phyloP scores from a whole-genome alignment of 2,329 filamentous ascomycete genomes.

The Aspergillus texensis region DNA sequence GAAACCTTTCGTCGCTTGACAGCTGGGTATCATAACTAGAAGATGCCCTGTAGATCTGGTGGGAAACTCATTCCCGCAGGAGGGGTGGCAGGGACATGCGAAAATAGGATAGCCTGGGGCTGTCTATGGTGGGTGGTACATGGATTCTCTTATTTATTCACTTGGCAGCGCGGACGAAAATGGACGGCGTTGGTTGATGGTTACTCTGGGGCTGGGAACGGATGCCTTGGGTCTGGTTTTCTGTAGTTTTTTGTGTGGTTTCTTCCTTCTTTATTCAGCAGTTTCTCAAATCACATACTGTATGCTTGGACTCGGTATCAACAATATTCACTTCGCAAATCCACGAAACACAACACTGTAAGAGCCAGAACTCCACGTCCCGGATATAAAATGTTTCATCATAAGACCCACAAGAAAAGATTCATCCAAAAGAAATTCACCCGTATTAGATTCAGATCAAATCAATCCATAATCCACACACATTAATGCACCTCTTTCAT shows the following conservation, averaged over 20 bases:
- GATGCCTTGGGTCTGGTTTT: conserved; percentile 2
- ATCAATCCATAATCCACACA: neutral
- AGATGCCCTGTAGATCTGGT: neutral
- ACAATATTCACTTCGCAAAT: neutral
- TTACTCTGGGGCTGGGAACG: conserved; percentile 1
- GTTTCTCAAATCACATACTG: neutral
- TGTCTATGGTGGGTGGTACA: neutral
- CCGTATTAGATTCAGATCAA: neutral
- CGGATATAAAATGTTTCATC: neutral
- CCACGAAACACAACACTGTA: neutral
- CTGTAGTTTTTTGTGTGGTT: neutral
- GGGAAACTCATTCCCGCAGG: neutral
- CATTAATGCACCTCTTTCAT: neutral
- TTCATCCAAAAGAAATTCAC: neutral
- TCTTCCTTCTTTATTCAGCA: neutral
- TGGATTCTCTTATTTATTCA: neutral
- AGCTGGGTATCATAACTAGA: neutral
- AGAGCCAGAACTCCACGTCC: neutral
- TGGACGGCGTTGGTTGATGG: conserved; percentile 6
- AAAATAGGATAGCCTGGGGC: neutral
- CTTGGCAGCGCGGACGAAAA: conserved; percentile 4
- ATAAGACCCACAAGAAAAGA: neutral
- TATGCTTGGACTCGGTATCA: neutral
- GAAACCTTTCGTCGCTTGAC: neutral
- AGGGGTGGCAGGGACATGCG: neutral